A percentile compares a stretch with the other conserved stretches of the same genome.
These are phyloP conservation scores for Colletotrichum sp. DNA, from an alignment of 2,329 filamentous ascomycete species.

Conservation along the genomic window DNA sequence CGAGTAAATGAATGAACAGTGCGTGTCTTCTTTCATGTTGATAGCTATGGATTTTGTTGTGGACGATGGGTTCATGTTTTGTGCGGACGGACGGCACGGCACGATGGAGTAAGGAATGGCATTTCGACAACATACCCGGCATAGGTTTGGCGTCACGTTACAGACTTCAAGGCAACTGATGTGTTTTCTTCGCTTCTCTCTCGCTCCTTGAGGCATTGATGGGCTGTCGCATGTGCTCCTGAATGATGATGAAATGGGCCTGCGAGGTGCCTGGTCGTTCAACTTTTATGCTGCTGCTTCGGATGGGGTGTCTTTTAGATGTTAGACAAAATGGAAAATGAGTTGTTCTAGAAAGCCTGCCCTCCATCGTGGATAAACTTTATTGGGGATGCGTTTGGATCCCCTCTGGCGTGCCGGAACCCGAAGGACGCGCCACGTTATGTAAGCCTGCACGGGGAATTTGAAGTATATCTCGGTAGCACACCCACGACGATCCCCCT, in stretches of 20 bases:
- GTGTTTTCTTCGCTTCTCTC: background rate
- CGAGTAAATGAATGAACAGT: background rate
- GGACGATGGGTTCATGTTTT: background rate
- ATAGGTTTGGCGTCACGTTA: constrained; percentile 17
- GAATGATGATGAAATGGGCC: background rate
- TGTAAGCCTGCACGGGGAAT: background rate
- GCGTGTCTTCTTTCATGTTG: constrained; percentile 1
- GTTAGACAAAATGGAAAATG: constrained; percentile 1
- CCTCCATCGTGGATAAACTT: background rate
- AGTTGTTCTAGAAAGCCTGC: background rate
- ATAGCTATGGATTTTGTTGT: constrained; percentile 2
- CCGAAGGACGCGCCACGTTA: background rate
- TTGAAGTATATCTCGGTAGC: background rate
- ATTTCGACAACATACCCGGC: constrained; percentile 23
- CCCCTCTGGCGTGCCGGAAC: background rate
- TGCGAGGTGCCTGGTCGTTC: background rate
- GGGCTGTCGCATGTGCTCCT: background rate
- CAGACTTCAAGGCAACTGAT: constrained; percentile 18
- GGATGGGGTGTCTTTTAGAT: background rate
- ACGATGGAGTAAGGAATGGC: constrained; percentile 7
- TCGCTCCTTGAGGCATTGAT: background rate
- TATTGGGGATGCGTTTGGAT: background rate
- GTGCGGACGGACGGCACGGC: background rate
- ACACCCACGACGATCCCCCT: background rate
- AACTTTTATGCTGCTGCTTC: background rate